Evolutionary conservation across 176 grass and related monocot genomes (phyloP).

Genomic region (Coix lacrymajobi): DNA sequence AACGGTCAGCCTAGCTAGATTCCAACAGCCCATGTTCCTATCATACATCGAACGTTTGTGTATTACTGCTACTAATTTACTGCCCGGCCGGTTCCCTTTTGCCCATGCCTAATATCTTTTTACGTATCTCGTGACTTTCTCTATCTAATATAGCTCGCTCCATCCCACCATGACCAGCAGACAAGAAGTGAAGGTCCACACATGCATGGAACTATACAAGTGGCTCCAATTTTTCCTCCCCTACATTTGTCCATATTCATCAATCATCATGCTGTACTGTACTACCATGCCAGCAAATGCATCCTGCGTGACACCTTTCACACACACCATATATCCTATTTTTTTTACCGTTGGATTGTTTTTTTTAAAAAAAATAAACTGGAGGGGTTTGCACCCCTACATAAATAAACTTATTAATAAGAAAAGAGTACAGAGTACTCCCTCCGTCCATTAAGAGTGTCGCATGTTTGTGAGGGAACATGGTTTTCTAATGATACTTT

Average conservation of each 20-base stretch:
- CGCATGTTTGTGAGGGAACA: too few relatives aligned
- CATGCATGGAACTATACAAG: background rate
- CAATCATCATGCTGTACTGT: background rate
- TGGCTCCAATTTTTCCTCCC: constrained; percentile 11
- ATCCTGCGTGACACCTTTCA: too few relatives aligned
- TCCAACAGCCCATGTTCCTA: background rate
- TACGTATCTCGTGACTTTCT: background rate
- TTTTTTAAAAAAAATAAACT: too few relatives aligned
- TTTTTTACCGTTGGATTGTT: background rate
- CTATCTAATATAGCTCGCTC: background rate
- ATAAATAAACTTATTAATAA: too few relatives aligned
- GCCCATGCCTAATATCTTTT: background rate
- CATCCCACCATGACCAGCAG: background rate
- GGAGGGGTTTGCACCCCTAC: too few relatives aligned
- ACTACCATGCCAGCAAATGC: background rate
- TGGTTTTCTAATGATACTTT: too few relatives aligned
- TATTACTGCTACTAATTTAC: background rate
- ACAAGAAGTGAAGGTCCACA: constrained; percentile 31
- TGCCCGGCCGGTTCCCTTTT: background rate
- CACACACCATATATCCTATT: background rate
- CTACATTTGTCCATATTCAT: too few relatives aligned
- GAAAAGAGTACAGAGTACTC: too few relatives aligned
- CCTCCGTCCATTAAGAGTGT: too few relatives aligned
- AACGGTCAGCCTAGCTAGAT: background rate
- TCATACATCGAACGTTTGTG: too few relatives aligned